Base-by-base conservation (phyloP, 2,329 filamentous ascomycete genomes). In the Fusarium sp. region DNA sequence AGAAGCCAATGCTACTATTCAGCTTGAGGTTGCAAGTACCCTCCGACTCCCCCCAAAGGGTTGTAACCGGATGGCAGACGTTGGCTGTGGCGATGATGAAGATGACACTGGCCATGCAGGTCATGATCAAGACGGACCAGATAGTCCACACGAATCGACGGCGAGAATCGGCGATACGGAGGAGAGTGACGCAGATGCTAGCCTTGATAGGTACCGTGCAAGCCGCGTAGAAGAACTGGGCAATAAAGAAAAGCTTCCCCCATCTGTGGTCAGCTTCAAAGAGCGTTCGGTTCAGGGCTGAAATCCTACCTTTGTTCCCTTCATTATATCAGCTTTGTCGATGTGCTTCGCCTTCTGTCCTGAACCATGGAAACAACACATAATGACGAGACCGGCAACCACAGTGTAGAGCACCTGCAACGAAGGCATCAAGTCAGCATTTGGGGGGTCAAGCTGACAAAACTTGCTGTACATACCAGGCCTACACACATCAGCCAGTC, bases 121-220 rank as follows among this genome's bases (percentile, higher is more conserved):
- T 68, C 23, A 77, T 30, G 3, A 20, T 48, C 2, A 78, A 70
- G 43, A 78, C 39, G 3, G n/a, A 70, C 59, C 64, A 72, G 1
- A 77, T 67, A 1, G 64, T 75, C 62, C 39, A 71, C 5, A 73
- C 72, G 32, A 68, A 76, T 6, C 67, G 62, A 23, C 70, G 73
- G 2, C 73, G 70, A 0, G 67, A 5, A 41, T 73, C 74, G 13
- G 79, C 71, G 5, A 81, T 80, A 14, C 79, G 78, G 4, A 80
- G 70, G 48, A 81, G 76, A 0, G 77, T 79, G 2, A 79, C 72
- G 41, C 80, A 77, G 20, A 81, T 81, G 13, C 78, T 80, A 1
- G 66, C 5, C 32, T 80, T 81, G 63, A 80, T 78, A 10, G 76
- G 76, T 1, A 78, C 76, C 2, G 76, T 72, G 18, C 74, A 71